Percentiles rank a stretch among this genome's conserved stretches.
These are phyloP conservation scores for Nannizziopsis barbatae DNA, from an alignment of 2,329 filamentous ascomycete species.

Conservation along the genomic window DNA sequence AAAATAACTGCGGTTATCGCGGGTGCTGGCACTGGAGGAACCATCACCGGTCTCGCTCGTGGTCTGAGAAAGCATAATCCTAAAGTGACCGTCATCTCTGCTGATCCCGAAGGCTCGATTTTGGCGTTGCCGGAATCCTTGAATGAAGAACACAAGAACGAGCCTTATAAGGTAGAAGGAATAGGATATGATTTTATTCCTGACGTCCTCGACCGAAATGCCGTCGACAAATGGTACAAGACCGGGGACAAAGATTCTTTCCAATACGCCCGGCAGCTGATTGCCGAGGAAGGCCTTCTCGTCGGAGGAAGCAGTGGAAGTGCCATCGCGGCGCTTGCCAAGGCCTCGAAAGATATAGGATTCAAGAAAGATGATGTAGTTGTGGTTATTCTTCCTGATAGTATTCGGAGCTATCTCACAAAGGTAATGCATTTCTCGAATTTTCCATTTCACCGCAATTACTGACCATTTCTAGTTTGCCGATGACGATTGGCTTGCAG, in stretches of 20 bases:
- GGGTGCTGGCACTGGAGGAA: constrained; percentile 89
- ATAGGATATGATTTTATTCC: constrained; percentile 99
- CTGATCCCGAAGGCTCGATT: constrained; percentile 85
- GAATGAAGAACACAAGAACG: constrained; percentile 70
- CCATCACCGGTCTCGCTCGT: constrained; percentile 76
- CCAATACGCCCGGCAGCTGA: constrained; percentile 75
- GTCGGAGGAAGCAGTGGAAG: constrained; percentile 91
- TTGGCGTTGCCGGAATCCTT: constrained; percentile 68
- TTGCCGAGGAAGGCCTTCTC: constrained; percentile 85
- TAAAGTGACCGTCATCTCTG: constrained; percentile 77
- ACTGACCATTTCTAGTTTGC: constrained; percentile 52
- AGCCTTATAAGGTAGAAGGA: constrained; percentile 93
- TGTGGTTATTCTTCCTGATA: constrained; percentile 86
- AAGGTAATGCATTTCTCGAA: constrained; percentile 45
- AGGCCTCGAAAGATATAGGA: constrained; percentile 63
- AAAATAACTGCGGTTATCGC: constrained; percentile 75
- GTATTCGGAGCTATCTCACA: constrained; percentile 91
- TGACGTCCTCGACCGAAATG: constrained; percentile 69
- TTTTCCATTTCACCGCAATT: background rate
- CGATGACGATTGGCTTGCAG: constrained; percentile 96
- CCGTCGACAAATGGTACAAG: constrained; percentile 95
- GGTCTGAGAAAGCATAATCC: constrained; percentile 80
- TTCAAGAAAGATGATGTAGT: constrained; percentile 75
- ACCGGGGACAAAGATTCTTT: constrained; percentile 90
- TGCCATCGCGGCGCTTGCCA: constrained; percentile 70